Evolutionary conservation across 495 filamentous ascomycete species (phyloP).

Genomic region (Penicillium egyptiacum): DNA sequence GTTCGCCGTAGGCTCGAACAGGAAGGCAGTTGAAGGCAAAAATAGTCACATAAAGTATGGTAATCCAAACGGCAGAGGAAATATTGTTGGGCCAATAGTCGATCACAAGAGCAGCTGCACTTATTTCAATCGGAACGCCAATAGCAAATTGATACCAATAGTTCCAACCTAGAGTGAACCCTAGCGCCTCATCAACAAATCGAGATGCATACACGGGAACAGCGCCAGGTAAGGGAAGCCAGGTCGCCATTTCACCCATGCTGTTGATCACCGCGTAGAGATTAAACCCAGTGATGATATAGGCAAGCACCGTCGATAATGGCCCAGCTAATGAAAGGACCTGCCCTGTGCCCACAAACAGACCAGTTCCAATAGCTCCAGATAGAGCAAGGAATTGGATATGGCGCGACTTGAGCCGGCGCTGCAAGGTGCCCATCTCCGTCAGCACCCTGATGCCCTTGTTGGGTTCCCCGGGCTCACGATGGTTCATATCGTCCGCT

Average conservation of each 20-base stretch:
- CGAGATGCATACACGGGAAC: constrained; percentile 66
- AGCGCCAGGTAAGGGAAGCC: constrained; percentile 66
- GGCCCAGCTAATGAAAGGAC: constrained; percentile 62
- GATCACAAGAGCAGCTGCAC: constrained; percentile 63
- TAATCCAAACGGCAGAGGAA: constrained; percentile 41
- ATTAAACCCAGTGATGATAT: constrained; percentile 61
- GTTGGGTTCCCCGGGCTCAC: not conserved
- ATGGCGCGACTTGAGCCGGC: constrained; percentile 62
- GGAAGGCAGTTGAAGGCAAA: constrained; percentile 41
- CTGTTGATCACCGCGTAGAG: constrained; percentile 51
- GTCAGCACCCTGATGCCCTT: not conserved
- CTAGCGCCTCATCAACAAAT: constrained; percentile 64
- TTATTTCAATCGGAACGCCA: constrained; percentile 65
- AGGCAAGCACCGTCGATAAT: constrained; percentile 63
- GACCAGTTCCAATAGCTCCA: constrained; percentile 62
- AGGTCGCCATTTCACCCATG: constrained; percentile 68
- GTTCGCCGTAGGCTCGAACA: constrained; percentile 48
- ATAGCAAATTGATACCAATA: constrained; percentile 53
- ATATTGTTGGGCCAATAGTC: constrained; percentile 58
- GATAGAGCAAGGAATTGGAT: constrained; percentile 61
- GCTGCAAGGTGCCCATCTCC: constrained; percentile 31
- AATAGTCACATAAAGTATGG: constrained; percentile 45
- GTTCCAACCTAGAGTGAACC: constrained; percentile 72
- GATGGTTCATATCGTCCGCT: not conserved
- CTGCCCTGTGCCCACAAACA: constrained; percentile 67